Base-by-base conservation (phyloP, 1,284 basidiomycete genomes). In the Cryptococcus sp. region DNA sequence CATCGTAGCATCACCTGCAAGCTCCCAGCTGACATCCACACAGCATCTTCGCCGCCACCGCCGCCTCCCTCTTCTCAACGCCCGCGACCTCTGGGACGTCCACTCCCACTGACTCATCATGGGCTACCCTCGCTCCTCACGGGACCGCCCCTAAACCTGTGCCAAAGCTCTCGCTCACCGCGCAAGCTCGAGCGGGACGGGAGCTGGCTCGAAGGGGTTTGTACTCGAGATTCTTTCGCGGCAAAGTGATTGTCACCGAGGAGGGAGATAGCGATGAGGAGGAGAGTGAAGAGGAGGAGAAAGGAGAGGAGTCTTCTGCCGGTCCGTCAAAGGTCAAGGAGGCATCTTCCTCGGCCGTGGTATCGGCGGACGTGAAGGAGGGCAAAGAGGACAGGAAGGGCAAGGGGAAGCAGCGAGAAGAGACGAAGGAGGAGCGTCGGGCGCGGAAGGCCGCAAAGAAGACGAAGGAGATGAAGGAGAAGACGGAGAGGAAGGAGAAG, bases 151-250 rank as follows among this genome's bases (percentile, higher is more conserved):
- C 20, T 47, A 61, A 70, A 35, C 59, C 70, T 4, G 28, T 33
- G 4, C 5, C 42, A 45, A 65, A 40, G 69, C 64, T 43, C 70
- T 79, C 28, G 0, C 60, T 82, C 21, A 84, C 80, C 59, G 77
- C 91, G 12, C 75, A 89, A 52, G 81, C 84, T 0, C 74, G 80
- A 1, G 86, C 87, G 5, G 90, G 91, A 73, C 81, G 86, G 52
- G 88, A 91, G 65, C 83, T 87, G 15, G 91, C 91, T 0, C 82
- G 82, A 56, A 79, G 83, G 28, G 81, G 81, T 35, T 80, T 95
- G 1, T 95, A 95, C 72, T 82, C 88, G 2, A 81, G 82, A 52
- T 95, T 95, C 73, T 87, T 88, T 67, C 82, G 87, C 21, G 91
- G 91, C 82, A 87, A 37, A 76, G 86, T 39, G 71, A 87, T 49